A percentile compares a stretch with the other conserved stretches of the same genome.
These are phyloP conservation scores for Micractinium sp. DNA, from an alignment of 139 green algal genomes.

Conservation along the genomic window DNA sequence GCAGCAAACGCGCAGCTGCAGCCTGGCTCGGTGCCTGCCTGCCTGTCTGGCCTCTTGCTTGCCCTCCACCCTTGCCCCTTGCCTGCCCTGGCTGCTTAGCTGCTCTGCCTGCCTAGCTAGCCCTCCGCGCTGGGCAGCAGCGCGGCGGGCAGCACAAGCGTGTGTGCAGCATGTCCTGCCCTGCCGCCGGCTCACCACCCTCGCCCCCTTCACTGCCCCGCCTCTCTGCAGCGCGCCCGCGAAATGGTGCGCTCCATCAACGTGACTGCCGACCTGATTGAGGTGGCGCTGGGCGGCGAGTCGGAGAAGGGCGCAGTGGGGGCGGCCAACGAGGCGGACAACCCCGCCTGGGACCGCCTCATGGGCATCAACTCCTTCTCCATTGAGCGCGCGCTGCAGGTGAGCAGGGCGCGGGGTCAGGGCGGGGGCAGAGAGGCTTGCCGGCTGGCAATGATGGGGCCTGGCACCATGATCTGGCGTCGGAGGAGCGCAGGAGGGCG, in stretches of 20 bases:
- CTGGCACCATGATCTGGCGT: too few species aligned
- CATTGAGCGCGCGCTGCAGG: constrained; percentile 73
- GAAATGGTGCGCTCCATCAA: constrained; percentile 82
- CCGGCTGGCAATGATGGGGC: background rate
- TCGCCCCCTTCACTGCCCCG: background rate
- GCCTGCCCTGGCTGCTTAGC: background rate
- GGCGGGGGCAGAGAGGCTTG: background rate
- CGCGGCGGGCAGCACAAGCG: too few species aligned
- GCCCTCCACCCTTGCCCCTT: background rate
- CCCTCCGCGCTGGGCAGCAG: background rate
- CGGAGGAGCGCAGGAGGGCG: too few species aligned
- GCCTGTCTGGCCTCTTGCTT: too few species aligned
- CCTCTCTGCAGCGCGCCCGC: constrained; percentile 16
- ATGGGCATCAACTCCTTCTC: constrained; percentile 82
- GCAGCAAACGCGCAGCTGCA: background rate
- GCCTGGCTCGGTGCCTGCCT: too few species aligned
- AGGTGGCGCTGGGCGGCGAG: constrained; percentile 69
- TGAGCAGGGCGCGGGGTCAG: background rate
- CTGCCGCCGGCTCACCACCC: background rate
- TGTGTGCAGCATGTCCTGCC: background rate
- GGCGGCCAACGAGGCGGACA: background rate
- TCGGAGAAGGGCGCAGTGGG: background rate
- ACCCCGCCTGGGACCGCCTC: constrained; percentile 40
- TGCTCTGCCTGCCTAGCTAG: background rate
- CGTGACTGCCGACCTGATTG: constrained; percentile 68